phyloP scores from a whole-genome alignment of 306 rosid genomes.

The Cicer arietinum region DNA sequence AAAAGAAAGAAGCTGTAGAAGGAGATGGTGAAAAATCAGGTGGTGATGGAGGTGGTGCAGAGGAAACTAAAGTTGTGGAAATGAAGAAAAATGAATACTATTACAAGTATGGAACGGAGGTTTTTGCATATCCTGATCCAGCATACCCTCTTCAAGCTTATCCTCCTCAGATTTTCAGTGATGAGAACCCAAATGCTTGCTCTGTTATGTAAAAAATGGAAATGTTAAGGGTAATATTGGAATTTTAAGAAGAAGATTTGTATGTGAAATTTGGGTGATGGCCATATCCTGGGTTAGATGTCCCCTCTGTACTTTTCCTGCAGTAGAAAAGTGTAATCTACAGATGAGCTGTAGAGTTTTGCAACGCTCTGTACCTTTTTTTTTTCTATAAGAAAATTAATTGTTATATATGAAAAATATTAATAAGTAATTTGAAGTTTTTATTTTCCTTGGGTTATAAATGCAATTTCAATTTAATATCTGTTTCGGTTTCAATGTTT shows the following conservation, averaged over 20 bases:
- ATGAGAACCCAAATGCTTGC: slow-evolving; percentile 84
- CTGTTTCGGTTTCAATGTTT: too few relatives aligned
- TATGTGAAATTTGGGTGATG: slow-evolving; percentile 36
- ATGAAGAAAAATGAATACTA: slow-evolving; percentile 58
- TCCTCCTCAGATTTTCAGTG: slow-evolving; percentile 39
- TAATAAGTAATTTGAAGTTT: slow-evolving; percentile 37
- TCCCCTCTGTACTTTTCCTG: slow-evolving; percentile 48
- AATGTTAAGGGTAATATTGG: slow-evolving; percentile 35
- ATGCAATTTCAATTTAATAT: too few relatives aligned
- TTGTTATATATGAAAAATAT: slow-evolving; percentile 39
- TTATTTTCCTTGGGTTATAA: neutral
- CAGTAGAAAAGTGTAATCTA: slow-evolving; percentile 52
- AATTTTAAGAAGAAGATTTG: neutral
- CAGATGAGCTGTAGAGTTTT: slow-evolving; percentile 67
- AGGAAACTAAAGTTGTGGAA: slow-evolving; percentile 58
- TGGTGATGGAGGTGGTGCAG: slow-evolving; percentile 44
- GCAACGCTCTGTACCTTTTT: slow-evolving; percentile 45
- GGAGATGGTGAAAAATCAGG: slow-evolving; percentile 7
- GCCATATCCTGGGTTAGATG: slow-evolving; percentile 47
- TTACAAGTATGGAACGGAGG: slow-evolving; percentile 52
- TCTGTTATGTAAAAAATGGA: slow-evolving; percentile 53
- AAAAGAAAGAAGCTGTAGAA: slow-evolving; percentile 29
- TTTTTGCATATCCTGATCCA: slow-evolving; percentile 53
- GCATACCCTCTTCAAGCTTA: slow-evolving; percentile 55
- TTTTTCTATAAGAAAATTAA: neutral